A percentile compares a stretch with the other conserved stretches of the same genome.
Conservation (phyloP, 2,329 filamentous ascomycete genomes). For the Fusarium nanum region DNA sequence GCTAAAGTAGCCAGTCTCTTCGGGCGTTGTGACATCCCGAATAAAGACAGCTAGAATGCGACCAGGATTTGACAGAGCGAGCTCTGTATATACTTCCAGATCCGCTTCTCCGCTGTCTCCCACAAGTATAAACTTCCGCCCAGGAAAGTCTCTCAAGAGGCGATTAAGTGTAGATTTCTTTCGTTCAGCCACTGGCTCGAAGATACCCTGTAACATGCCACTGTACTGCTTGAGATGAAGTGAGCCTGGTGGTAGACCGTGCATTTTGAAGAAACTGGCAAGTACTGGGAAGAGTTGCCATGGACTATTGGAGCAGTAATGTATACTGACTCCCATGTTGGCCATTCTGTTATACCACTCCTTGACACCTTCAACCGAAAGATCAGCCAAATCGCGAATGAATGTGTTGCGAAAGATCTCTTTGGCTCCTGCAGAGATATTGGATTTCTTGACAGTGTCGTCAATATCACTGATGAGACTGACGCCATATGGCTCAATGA, state of each 20-base stretch:
- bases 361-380: slow-evolving; percentile 86
- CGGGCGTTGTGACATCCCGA: slow-evolving; percentile 88
- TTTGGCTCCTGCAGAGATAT: slow-evolving; percentile 85
- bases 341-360: slow-evolving; percentile 89
- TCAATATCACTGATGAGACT: slow-evolving; percentile 98
- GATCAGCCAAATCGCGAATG: slow-evolving; percentile 82
- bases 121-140: slow-evolving; percentile 88
- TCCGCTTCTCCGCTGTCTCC: slow-evolving; percentile 98
- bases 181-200: slow-evolving; percentile 94
- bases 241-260: slow-evolving; percentile 85
- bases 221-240: slow-evolving; percentile 97
- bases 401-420: slow-evolving; percentile 98
- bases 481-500: slow-evolving; percentile 83
- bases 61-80: slow-evolving; percentile 85
- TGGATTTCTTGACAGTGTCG: slow-evolving; percentile 96
- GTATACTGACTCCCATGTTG: slow-evolving; percentile 84
- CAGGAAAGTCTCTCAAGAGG: slow-evolving; percentile 89
- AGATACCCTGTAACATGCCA: slow-evolving; percentile 97
- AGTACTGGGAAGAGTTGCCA: slow-evolving; percentile 97
- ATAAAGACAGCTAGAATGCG: slow-evolving; percentile 91
- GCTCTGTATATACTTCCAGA: slow-evolving; percentile 94
- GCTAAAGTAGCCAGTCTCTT: slow-evolving; percentile 81
- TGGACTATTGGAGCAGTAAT: slow-evolving; percentile 99
- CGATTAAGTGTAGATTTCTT: slow-evolving; percentile 90
- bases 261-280: slow-evolving; percentile 83